Evolutionary conservation across 176 grass and related monocot species (phyloP), one percentile per base, ranked within the genome.

Genomic region (Pharus latifolius): DNA sequence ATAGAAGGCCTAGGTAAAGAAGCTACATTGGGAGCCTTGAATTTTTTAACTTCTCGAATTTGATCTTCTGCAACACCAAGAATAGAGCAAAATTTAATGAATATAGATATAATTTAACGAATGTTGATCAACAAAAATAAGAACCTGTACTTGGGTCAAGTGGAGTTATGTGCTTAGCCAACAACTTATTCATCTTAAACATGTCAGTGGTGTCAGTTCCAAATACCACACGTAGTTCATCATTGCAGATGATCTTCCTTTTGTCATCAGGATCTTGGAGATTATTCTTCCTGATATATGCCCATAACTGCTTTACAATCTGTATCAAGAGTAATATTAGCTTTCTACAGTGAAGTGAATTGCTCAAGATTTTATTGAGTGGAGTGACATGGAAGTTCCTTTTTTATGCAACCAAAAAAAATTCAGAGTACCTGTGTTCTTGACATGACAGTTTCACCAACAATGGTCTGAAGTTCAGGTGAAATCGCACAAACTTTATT

Each of bases 161-260:
- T 1, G 90, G 78, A 26, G 83, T 88, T 81, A 99, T 99, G 75
- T 99, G 95, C 67, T 99, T 99, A 49, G 95, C 84, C 80, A 99
- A 85, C 46, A 99, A 87, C 64, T 99, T 99, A 74, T 99, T 99
- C 95, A 99, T 99, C 64, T 99, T 99, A 85, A 99, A 99, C 95
- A 99, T 99, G 85, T 99, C 95, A 29, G 95, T 99, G 68, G 77
- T 22, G 34, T 99, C 95, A 38, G 90, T 99, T 82, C 61, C 95
- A 91, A 99, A 99, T 62, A 99, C 84, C 26, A 65, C 63, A 65
- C 88, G 84, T 27, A 99, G 87, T 78, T 94, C 90, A 52, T 99
- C 95, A 72, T 99, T 99, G 75, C 95, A 94, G 49, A 94, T 99
- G 38, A 99, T 99, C 82, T 99, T 99, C 79, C 95, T 90, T 81